These are phyloP conservation scores for Meyerozyma athensensis DNA, from an alignment of 1,139 yeast genomes.

Conservation along the genomic window DNA sequence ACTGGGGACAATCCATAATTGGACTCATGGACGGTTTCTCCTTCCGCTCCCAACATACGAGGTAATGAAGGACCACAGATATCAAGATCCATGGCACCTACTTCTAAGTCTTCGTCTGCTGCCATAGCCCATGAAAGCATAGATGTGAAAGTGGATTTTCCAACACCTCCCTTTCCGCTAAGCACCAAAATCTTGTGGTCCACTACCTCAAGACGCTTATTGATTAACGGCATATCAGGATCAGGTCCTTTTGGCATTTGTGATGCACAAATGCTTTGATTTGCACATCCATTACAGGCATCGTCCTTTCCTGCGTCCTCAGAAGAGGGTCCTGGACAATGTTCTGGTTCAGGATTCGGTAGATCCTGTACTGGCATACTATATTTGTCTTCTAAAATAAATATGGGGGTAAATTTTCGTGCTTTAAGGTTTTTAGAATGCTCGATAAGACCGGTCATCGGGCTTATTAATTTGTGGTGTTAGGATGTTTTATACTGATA, in stretches of 20 bases:
- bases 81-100: constrained; percentile 96
- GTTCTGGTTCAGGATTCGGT: constrained; percentile 76
- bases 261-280: constrained; percentile 82
- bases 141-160: constrained; percentile 91
- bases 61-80: constrained; percentile 98
- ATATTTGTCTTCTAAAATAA: not conserved
- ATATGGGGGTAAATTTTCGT: too few species aligned
- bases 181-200: constrained; percentile 81
- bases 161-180: constrained; percentile 98
- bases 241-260: constrained; percentile 89
- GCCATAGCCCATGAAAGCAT: constrained; percentile 96
- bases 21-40: constrained; percentile 83
- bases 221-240: constrained; percentile 83
- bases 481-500: not conserved
- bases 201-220: constrained; percentile 59
- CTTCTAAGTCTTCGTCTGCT: constrained; percentile 78
- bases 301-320: constrained; percentile 90
- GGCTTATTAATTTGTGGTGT: constrained; percentile 2
- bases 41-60: constrained; percentile 86
- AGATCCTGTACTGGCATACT: constrained; percentile 11
- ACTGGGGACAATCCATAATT: constrained; percentile 96
- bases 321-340: constrained; percentile 97
- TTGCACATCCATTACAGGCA: constrained; percentile 94
- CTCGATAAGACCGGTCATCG: not conserved
- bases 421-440: not conserved